Evolutionary conservation across 2,329 filamentous ascomycete species (phyloP).

Genomic region (Arthrocladium fulminans): DNA sequence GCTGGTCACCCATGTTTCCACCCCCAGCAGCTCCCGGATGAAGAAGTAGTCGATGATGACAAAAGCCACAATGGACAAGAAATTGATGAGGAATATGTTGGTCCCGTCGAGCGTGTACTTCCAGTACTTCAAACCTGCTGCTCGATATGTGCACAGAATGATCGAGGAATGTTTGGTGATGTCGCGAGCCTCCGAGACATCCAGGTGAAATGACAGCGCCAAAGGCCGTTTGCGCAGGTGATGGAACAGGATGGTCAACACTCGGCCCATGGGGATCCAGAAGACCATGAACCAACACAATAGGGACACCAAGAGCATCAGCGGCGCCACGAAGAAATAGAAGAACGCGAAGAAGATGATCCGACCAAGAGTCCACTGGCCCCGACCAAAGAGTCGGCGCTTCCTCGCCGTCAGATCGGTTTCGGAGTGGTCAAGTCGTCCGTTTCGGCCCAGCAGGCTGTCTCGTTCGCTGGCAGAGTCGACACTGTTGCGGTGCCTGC

Average conservation of each 20-base stretch:
- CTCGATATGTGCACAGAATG: conserved; percentile 90
- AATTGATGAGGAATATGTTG: conserved; percentile 97
- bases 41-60: conserved; percentile 89
- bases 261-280: conserved; percentile 96
- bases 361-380: conserved; percentile 88
- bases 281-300: conserved; percentile 97
- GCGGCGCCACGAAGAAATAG: conserved; percentile 81
- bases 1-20: conserved; percentile 67
- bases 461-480: conserved; percentile 86
- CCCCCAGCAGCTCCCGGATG: conserved; percentile 57
- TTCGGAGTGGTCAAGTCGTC: conserved; percentile 42
- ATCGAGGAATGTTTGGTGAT: conserved; percentile 71
- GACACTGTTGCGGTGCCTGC: conserved; percentile 76
- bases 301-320: conserved; percentile 73
- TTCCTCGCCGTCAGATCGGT: conserved; percentile 45
- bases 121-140: conserved; percentile 92
- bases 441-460: conserved; percentile 66
- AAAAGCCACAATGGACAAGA: conserved; percentile 87
- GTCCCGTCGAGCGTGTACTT: conserved; percentile 98
- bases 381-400: conserved; percentile 83
- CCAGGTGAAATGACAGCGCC: conserved; percentile 85
- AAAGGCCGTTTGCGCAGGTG: conserved; percentile 88
- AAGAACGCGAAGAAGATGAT: conserved; percentile 96
- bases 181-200: conserved; percentile 63
- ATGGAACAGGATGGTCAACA: conserved; percentile 79